A percentile compares a stretch with the other conserved stretches of the same genome.
These are phyloP conservation scores for Populus alba DNA, from an alignment of 345 rosid species.

Conservation along the genomic window DNA sequence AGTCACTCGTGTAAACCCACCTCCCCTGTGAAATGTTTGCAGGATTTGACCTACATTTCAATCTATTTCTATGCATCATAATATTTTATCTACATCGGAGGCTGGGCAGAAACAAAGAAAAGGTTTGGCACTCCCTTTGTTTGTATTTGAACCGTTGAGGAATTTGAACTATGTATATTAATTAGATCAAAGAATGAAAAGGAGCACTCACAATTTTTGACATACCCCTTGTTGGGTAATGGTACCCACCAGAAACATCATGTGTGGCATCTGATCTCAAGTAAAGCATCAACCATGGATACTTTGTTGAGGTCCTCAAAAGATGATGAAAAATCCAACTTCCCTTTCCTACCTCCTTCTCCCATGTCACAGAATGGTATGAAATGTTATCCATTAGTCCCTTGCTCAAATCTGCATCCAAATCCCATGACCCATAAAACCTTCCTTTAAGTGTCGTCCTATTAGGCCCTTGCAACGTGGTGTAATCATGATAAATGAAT, in stretches of 20 bases:
- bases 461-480: conserved; percentile 38
- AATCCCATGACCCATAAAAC: conserved; percentile 74
- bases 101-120: no score
- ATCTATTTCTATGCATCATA: no score
- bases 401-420: conserved; percentile 27
- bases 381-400: conserved; percentile 10
- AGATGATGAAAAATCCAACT: conserved; percentile 29
- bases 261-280: conserved; percentile 27
- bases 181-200: background rate
- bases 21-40: background rate
- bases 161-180: background rate
- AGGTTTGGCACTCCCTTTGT: background rate
- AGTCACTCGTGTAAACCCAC: background rate
- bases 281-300: conserved; percentile 37
- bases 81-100: no score
- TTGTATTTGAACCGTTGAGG: no score
- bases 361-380: conserved; percentile 22
- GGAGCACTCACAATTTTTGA: conserved; percentile 22
- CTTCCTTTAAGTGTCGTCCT: conserved; percentile 57
- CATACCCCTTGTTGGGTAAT: conserved; percentile 30
- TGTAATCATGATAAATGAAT: conserved; percentile 46
- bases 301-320: conserved; percentile 26
- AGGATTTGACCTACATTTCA: no score
- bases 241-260: conserved; percentile 30
- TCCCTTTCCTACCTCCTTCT: conserved; percentile 20